Conservation (phyloP, 192 early-diverging fungal genomes). For the Rhizoclosmatium globosum region DNA sequence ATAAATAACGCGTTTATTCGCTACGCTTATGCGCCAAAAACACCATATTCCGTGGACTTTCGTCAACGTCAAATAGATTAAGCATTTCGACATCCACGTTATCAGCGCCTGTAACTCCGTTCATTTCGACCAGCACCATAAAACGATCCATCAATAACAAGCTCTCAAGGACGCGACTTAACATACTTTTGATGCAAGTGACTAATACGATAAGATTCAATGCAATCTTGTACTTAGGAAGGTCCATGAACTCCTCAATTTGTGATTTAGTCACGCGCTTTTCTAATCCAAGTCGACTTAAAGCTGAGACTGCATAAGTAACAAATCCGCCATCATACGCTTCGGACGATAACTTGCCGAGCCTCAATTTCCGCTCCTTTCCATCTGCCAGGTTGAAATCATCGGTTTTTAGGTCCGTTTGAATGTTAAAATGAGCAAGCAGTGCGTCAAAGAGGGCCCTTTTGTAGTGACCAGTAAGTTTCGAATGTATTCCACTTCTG, state of each 20-base stretch:
- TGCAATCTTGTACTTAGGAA: constrained; percentile 27
- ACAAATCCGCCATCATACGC: constrained; percentile 7
- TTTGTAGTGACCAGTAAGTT: constrained; percentile 30
- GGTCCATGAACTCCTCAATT: constrained; percentile 10
- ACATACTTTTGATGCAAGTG: constrained; percentile 32
- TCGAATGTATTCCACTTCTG: neutral
- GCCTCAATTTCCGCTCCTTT: constrained; percentile 23
- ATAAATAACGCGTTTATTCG: neutral
- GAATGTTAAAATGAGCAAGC: constrained; percentile 24
- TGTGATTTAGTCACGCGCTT: neutral
- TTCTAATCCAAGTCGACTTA: constrained; percentile 20
- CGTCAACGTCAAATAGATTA: constrained; percentile 39
- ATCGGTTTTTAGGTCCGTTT: no score
- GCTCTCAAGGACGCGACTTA: constrained; percentile 37
- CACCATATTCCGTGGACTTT: constrained; percentile 37
- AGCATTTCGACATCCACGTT: constrained; percentile 15
- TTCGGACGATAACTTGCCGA: constrained; percentile 14
- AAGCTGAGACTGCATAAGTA: constrained; percentile 15
- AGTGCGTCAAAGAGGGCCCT: constrained; percentile 31
- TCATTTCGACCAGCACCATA: constrained; percentile 17
- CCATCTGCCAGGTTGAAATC: no score
- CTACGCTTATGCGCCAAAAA: constrained; percentile 22
- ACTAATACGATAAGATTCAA: constrained; percentile 17
- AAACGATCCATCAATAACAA: constrained; percentile 39
- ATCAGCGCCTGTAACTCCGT: neutral